Conservation (phyloP, 2,329 filamentous ascomycete species). For the Microsporum canis region DNA sequence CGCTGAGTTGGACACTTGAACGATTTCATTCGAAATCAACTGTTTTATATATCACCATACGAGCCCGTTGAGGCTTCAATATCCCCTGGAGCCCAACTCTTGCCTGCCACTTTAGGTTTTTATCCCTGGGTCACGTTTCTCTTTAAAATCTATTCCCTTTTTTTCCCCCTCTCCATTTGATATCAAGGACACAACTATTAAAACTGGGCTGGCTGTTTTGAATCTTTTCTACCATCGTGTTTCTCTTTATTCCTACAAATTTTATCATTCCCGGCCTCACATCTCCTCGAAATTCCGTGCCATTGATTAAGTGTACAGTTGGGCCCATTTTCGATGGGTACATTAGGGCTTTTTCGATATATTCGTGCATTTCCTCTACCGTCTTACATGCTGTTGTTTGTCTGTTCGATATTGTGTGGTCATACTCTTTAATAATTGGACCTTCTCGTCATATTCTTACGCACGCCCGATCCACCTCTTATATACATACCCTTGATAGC, state of each 20-base stretch:
- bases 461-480: neutral
- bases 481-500: neutral
- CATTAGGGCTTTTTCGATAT: neutral
- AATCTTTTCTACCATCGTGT: neutral
- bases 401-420: neutral
- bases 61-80: neutral
- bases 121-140: neutral
- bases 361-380: neutral
- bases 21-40: constrained; percentile 1
- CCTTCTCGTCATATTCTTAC: neutral
- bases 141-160: neutral
- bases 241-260: neutral
- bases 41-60: neutral
- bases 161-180: neutral
- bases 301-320: neutral
- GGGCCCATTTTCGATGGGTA: neutral
- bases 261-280: neutral
- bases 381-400: neutral
- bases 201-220: constrained; percentile 1
- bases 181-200: neutral
- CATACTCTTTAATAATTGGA: constrained; percentile 3
- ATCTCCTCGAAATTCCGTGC: neutral
- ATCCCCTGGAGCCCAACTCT: neutral
- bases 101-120: neutral
- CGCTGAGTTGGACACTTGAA: neutral